Percentiles rank a stretch among this genome's conserved stretches.
Evolutionary conservation across 2,329 filamentous ascomycete species (phyloP).

Genomic region (Aspergillus sp.): DNA sequence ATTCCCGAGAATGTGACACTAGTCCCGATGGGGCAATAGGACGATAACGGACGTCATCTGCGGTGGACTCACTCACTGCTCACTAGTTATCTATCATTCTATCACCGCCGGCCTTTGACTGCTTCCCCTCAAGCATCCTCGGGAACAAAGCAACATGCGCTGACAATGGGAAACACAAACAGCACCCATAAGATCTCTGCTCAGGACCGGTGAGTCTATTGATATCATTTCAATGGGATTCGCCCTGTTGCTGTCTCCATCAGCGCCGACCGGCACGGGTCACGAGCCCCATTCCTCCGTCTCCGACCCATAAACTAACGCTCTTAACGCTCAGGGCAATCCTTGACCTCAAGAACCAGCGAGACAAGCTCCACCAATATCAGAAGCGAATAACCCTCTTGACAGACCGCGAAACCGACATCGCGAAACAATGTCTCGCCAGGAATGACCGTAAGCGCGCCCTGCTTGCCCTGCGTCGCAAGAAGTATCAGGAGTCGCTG

Average conservation of each 20-base stretch:
- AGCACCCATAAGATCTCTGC: slow-evolving; percentile 68
- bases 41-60: slow-evolving; percentile 9
- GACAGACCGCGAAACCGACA: slow-evolving; percentile 81
- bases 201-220: slow-evolving; percentile 75
- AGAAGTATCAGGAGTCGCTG: slow-evolving; percentile 94
- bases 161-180: slow-evolving; percentile 63
- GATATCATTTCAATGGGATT: not conserved
- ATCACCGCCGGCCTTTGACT: slow-evolving; percentile 5
- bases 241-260: not conserved
- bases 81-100: not conserved
- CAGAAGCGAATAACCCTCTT: slow-evolving; percentile 85
- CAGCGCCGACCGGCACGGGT: not conserved
- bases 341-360: slow-evolving; percentile 95
- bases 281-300: not conserved
- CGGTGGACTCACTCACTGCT: not conserved
- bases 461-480: slow-evolving; percentile 82
- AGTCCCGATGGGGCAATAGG: not conserved
- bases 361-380: slow-evolving; percentile 95
- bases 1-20: not conserved
- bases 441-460: slow-evolving; percentile 78
- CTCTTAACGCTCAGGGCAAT: slow-evolving; percentile 68
- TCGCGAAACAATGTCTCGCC: slow-evolving; percentile 79
- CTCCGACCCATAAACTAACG: not conserved
- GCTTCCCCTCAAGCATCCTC: not conserved
- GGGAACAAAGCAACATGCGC: slow-evolving; percentile 28